These are phyloP conservation scores for Phaeoacremonium minimum DNA, from an alignment of 2,329 filamentous ascomycete genomes.

Conservation along the genomic window DNA sequence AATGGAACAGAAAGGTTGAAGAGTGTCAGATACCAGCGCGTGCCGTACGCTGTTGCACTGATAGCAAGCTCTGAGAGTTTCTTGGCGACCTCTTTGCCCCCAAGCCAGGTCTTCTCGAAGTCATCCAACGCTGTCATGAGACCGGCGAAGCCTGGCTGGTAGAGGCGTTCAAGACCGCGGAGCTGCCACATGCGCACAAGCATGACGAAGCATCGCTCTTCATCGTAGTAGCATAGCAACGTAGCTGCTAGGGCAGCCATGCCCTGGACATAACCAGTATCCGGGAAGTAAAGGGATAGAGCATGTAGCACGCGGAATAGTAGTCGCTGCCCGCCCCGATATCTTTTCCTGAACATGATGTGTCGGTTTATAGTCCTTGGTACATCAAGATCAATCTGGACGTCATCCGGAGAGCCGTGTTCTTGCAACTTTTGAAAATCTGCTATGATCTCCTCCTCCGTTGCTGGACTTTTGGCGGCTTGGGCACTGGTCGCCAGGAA, in stretches of 20 bases:
- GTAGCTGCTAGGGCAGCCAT: slow-evolving; percentile 95
- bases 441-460: slow-evolving; percentile 68
- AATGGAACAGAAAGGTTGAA: slow-evolving; percentile 98
- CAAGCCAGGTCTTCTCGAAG: slow-evolving; percentile 81
- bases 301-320: slow-evolving; percentile 91
- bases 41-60: slow-evolving; percentile 88
- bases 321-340: slow-evolving; percentile 85
- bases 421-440: slow-evolving; percentile 71
- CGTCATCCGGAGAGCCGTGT: slow-evolving; percentile 78
- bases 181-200: slow-evolving; percentile 90
- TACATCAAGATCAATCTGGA: slow-evolving; percentile 96
- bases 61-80: slow-evolving; percentile 77
- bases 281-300: slow-evolving; percentile 84
- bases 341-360: slow-evolving; percentile 93
- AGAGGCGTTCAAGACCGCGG: slow-evolving; percentile 79
- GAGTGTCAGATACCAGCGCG: slow-evolving; percentile 92
- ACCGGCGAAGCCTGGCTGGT: slow-evolving; percentile 77
- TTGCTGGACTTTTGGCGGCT: slow-evolving; percentile 54
- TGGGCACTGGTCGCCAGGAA: slow-evolving; percentile 79
- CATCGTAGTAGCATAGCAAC: slow-evolving; percentile 92
- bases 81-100: slow-evolving; percentile 68
- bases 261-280: slow-evolving; percentile 93
- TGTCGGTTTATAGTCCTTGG: slow-evolving; percentile 91
- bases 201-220: slow-evolving; percentile 94
- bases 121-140: slow-evolving; percentile 82